A percentile compares a stretch with the other conserved stretches of the same genome.
These are phyloP conservation scores for Choanephora cucurbitarum DNA, from an alignment of 371 early-diverging fungal genomes.

Conservation along the genomic window DNA sequence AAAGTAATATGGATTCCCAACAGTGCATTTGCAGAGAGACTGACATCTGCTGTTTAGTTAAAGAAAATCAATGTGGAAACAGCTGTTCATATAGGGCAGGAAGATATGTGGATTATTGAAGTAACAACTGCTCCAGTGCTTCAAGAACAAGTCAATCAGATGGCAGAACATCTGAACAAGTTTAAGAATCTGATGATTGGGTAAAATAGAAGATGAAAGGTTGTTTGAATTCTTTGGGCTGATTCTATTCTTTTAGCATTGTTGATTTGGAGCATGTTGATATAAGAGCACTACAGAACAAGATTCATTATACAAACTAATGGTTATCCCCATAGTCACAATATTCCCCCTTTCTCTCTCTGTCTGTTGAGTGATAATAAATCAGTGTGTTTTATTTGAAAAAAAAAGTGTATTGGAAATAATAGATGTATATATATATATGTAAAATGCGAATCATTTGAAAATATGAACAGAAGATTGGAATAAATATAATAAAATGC, in stretches of 20 bases:
- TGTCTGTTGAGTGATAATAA: no score
- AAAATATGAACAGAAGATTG: not conserved
- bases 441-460: constrained; percentile 1
- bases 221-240: not conserved
- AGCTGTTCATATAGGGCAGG: constrained; percentile 27
- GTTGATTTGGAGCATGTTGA: constrained; percentile 54
- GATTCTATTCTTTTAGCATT: constrained; percentile 22
- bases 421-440: constrained; percentile 4
- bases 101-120: constrained; percentile 51
- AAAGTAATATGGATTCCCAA: no score
- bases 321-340: not conserved
- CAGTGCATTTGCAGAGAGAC: no score
- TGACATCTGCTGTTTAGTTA: no score
- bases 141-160: constrained; percentile 53
- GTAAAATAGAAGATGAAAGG: constrained; percentile 21
- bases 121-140: constrained; percentile 39
- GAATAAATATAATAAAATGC: not conserved
- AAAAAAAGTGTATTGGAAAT: not conserved
- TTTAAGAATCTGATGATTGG: constrained; percentile 44
- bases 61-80: constrained; percentile 41
- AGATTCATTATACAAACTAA: constrained; percentile 39
- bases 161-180: constrained; percentile 48
- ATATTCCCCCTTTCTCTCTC: no score
- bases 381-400: not conserved
- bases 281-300: constrained; percentile 50